These are phyloP conservation scores for Ophiostoma tasmaniense DNA, from an alignment of 2,329 filamentous ascomycete genomes.

Conservation along the genomic window DNA sequence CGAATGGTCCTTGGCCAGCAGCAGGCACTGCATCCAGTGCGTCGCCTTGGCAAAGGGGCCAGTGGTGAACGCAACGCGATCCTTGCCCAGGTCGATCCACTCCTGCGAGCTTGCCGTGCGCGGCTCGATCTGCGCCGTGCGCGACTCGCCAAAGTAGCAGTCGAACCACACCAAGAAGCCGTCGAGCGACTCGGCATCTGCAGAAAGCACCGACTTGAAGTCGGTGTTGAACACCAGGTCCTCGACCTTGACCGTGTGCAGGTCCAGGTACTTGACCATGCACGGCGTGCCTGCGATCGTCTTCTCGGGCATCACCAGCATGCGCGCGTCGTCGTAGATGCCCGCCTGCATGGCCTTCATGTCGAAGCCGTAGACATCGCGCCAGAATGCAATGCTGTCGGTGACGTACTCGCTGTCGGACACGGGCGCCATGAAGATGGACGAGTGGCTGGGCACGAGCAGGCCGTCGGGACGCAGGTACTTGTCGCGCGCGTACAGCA, in stretches of 20 bases:
- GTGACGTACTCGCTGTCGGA: conserved; percentile 68
- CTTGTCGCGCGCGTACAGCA: conserved; percentile 77
- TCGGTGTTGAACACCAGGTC: conserved; percentile 68
- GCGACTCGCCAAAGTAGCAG: conserved; percentile 70
- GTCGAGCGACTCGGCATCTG: conserved; percentile 63
- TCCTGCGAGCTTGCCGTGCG: conserved; percentile 49
- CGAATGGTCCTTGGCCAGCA: conserved; percentile 57
- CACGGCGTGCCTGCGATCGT: conserved; percentile 51
- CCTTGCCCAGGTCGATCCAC: conserved; percentile 51
- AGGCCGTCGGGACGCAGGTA: conserved; percentile 75
- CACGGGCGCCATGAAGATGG: conserved; percentile 72
- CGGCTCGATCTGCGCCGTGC: conserved; percentile 41
- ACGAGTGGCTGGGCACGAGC: conserved; percentile 79
- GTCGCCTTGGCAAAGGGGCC: conserved; percentile 68
- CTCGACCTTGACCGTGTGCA: conserved; percentile 61
- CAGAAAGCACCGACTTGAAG: conserved; percentile 54
- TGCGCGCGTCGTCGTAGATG: conserved; percentile 72
- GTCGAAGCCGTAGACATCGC: conserved; percentile 87
- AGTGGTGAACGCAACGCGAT: conserved; percentile 78
- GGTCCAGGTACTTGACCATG: conserved; percentile 66
- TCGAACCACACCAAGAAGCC: conserved; percentile 92
- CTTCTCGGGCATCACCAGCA: conserved; percentile 58
- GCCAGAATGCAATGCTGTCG: conserved; percentile 78
- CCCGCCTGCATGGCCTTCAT: conserved; percentile 84
- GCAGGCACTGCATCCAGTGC: conserved; percentile 82